phyloP scores from a whole-genome alignment of 768 basidiomycete species.

The Cyclocybe cylindracea region DNA sequence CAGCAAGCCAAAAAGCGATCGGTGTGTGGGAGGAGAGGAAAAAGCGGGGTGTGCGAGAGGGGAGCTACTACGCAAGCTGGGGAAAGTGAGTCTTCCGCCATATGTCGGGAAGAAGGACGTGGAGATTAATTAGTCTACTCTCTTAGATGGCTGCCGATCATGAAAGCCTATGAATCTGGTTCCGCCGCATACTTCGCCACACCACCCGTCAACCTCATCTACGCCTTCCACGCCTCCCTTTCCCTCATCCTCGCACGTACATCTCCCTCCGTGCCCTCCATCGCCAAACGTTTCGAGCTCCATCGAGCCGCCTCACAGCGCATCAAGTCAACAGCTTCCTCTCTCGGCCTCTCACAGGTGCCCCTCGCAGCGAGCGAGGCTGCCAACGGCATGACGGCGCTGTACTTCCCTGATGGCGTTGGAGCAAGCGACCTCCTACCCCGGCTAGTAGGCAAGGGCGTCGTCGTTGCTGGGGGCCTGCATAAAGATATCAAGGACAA shows the following conservation, averaged over 20 bases:
- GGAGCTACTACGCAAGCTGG: slow-evolving; percentile 88
- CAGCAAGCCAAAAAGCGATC: slow-evolving; percentile 80
- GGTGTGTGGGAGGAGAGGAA: slow-evolving; percentile 44
- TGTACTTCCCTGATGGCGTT: slow-evolving; percentile 87
- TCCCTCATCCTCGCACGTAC: slow-evolving; percentile 45
- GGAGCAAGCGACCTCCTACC: slow-evolving; percentile 76
- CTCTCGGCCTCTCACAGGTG: slow-evolving; percentile 75
- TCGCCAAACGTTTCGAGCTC: slow-evolving; percentile 75
- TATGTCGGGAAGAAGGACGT: not conserved
- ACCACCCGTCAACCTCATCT: slow-evolving; percentile 92
- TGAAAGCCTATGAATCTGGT: slow-evolving; percentile 89
- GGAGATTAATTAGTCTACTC: not conserved
- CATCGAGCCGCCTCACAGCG: slow-evolving; percentile 71
- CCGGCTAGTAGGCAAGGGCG: slow-evolving; percentile 64
- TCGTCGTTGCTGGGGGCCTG: slow-evolving; percentile 88
- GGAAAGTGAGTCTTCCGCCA: slow-evolving; percentile 13
- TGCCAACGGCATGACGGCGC: slow-evolving; percentile 96
- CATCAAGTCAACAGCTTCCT: slow-evolving; percentile 65
- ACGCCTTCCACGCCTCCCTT: slow-evolving; percentile 86
- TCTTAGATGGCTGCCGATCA: slow-evolving; percentile 84
- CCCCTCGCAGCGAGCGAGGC: slow-evolving; percentile 60
- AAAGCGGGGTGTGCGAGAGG: slow-evolving; percentile 20
- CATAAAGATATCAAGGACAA: slow-evolving; percentile 84
- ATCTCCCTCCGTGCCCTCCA: slow-evolving; percentile 49
- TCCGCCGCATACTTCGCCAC: slow-evolving; percentile 91